Conservation (phyloP, 129 eudicot genomes). For the Artemisia annua region DNA sequence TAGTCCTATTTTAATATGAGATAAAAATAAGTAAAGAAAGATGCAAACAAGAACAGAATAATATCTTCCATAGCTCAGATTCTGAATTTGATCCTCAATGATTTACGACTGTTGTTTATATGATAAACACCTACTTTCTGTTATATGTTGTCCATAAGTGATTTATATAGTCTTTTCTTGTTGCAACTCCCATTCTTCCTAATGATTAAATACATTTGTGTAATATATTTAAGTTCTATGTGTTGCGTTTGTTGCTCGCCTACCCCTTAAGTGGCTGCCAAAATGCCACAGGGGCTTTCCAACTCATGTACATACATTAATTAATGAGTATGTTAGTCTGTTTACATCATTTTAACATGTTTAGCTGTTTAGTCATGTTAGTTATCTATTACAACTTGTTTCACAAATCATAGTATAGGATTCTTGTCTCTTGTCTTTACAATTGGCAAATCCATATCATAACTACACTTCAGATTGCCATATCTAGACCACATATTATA, state of each 20-base stretch:
- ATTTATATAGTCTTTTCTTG: not conserved
- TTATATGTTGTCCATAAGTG: not conserved
- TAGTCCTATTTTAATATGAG: no score
- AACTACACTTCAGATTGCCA: not conserved
- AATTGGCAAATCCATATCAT: not conserved
- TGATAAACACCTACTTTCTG: not conserved
- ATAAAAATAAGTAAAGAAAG: no score
- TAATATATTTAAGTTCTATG: no score
- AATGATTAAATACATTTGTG: not conserved
- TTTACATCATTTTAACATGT: no score
- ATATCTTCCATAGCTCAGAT: not conserved
- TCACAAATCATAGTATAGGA: not conserved
- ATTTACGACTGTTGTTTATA: not conserved
- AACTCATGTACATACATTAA: no score
- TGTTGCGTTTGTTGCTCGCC: no score
- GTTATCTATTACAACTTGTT: not conserved
- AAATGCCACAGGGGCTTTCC: no score
- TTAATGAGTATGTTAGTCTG: no score
- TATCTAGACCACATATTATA: not conserved
- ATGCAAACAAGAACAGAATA: not conserved
- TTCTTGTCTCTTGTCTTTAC: not conserved
- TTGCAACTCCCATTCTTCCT: not conserved
- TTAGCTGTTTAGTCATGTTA: not conserved
- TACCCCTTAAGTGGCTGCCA: no score
- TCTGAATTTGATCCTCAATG: not conserved